phyloP scores from a whole-genome alignment of 805 yeast genomes.

The Pichia thaimueangensis region DNA sequence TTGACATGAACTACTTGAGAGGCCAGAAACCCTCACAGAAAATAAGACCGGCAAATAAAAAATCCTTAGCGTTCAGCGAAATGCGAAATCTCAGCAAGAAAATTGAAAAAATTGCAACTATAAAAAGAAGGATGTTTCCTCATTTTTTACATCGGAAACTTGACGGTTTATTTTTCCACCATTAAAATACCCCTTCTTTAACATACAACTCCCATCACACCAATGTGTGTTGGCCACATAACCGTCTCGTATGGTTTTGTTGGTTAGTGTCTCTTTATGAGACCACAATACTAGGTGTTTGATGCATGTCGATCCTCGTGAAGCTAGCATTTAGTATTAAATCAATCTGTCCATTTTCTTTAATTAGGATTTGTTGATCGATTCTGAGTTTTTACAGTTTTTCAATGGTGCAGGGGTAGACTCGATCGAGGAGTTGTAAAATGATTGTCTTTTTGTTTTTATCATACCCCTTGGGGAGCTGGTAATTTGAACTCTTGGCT shows the following conservation, averaged over 20 bases:
- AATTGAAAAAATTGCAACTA: too few species aligned
- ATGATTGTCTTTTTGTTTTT: slow-evolving; percentile 30
- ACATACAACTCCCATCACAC: slow-evolving; percentile 36
- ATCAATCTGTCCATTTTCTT: slow-evolving; percentile 9
- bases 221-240: slow-evolving; percentile 18
- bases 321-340: slow-evolving; percentile 25
- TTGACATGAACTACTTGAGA: too few species aligned
- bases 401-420: slow-evolving; percentile 67
- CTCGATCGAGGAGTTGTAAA: slow-evolving; percentile 99
- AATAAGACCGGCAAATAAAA: too few species aligned
- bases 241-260: slow-evolving; percentile 9
- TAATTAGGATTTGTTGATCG: slow-evolving; percentile 25
- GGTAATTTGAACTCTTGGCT: slow-evolving; percentile 17
- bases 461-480: slow-evolving; percentile 11
- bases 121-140: too few species aligned
- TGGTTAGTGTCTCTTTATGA: slow-evolving; percentile 13
- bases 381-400: slow-evolving; percentile 14
- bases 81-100: too few species aligned
- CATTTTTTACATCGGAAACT: too few species aligned
- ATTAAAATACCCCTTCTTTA: too few species aligned
- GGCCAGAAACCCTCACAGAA: too few species aligned
- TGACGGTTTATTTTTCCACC: too few species aligned
- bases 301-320: slow-evolving; percentile 33
- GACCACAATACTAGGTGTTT: slow-evolving; percentile 22
- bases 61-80: too few species aligned